phyloP scores from a whole-genome alignment of 148 eudicot genomes.

The Linanthus parryae region DNA sequence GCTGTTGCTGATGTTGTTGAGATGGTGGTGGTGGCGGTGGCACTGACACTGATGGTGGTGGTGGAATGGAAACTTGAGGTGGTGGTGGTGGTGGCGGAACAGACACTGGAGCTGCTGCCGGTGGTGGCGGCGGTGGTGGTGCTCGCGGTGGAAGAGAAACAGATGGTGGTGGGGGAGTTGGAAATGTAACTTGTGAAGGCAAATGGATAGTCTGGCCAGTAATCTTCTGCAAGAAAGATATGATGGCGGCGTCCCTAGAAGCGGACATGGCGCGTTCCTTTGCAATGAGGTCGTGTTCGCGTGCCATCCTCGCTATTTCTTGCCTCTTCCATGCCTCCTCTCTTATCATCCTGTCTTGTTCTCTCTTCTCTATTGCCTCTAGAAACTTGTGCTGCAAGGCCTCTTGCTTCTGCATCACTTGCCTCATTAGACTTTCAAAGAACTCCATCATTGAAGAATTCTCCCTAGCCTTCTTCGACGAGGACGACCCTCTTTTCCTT shows the following conservation, averaged over 20 bases:
- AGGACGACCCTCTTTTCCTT: too few relatives aligned
- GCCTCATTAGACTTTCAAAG: conserved; percentile 57
- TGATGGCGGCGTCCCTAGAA: conserved; percentile 73
- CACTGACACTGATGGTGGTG: too few relatives aligned
- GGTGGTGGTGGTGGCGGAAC: not conserved
- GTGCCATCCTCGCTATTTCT: conserved; percentile 54
- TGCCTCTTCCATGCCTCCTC: conserved; percentile 87
- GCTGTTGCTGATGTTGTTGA: conserved; percentile 7
- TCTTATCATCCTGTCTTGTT: conserved; percentile 52
- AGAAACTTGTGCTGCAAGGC: conserved; percentile 60
- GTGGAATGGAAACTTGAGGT: not conserved
- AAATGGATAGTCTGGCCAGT: conserved; percentile 47
- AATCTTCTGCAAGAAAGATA: conserved; percentile 57
- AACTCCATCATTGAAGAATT: conserved; percentile 82
- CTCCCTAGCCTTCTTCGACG: conserved; percentile 43
- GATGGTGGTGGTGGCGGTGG: conserved; percentile 5
- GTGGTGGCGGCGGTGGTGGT: conserved; percentile 7
- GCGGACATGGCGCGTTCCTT: conserved; percentile 75
- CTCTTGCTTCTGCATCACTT: conserved; percentile 71
- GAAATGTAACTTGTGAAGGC: not conserved
- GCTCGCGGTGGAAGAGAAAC: conserved; percentile 7
- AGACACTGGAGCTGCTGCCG: not conserved
- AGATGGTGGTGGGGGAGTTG: not conserved
- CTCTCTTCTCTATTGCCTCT: conserved; percentile 66
- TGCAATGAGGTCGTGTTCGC: conserved; percentile 64